phyloP scores from a whole-genome alignment of 129 eudicot genomes.

The Calendula officinalis region DNA sequence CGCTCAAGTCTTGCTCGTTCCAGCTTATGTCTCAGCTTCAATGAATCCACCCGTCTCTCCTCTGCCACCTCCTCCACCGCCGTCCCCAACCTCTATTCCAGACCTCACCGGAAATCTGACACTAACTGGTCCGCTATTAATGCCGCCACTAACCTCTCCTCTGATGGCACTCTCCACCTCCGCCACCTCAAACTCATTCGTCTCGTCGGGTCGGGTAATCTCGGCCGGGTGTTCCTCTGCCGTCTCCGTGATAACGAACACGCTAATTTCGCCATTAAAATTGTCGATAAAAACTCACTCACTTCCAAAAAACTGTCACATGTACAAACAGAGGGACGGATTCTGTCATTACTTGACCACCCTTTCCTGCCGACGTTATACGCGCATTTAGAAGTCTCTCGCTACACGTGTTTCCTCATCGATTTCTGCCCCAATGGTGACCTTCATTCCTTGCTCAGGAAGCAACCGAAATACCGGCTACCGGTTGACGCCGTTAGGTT shows the following conservation, averaged over 20 bases:
- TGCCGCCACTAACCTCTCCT: constrained; percentile 65
- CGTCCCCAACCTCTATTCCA: constrained; percentile 42
- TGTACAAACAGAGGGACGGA: constrained; percentile 63
- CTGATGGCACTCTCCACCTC: constrained; percentile 75
- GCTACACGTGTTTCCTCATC: constrained; percentile 68
- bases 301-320: constrained; percentile 62
- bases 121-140: constrained; percentile 73
- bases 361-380: constrained; percentile 87
- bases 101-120: constrained; percentile 60
- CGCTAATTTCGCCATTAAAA: constrained; percentile 76
- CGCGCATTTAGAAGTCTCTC: constrained; percentile 80
- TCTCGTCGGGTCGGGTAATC: constrained; percentile 79
- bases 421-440: constrained; percentile 83
- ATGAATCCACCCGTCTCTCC: constrained; percentile 64
- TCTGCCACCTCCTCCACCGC: constrained; percentile 32
- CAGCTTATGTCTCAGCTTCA: constrained; percentile 80
- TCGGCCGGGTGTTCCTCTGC: constrained; percentile 86
- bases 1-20: constrained; percentile 73
- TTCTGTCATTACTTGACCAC: constrained; percentile 68
- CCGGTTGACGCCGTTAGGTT: constrained; percentile 55
- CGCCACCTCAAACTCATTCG: constrained; percentile 85
- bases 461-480: constrained; percentile 62
- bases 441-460: constrained; percentile 62
- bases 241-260: constrained; percentile 75
- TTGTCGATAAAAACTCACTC: constrained; percentile 55